These are phyloP conservation scores for Neoboletus brunneissimus DNA, from an alignment of 768 basidiomycete species.

Conservation along the genomic window DNA sequence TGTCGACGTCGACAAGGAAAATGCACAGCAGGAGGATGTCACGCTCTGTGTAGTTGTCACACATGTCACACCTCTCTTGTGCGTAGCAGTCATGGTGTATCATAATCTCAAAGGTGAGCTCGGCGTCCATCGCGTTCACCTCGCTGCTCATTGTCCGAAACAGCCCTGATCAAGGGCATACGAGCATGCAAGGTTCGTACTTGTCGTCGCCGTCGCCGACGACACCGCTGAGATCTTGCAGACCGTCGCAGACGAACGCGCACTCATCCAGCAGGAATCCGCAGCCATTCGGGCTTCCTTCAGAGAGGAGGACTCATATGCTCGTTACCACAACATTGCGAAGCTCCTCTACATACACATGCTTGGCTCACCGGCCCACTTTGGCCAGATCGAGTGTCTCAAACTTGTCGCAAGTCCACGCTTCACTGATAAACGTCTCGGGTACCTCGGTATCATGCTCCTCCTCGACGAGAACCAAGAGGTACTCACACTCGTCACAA, in stretches of 20 bases:
- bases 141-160: constrained; percentile 20
- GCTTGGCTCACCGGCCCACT: constrained; percentile 98
- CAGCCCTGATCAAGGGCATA: constrained; percentile 97
- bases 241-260: constrained; percentile 98
- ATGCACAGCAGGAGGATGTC: constrained; percentile 8
- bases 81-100: constrained; percentile 56
- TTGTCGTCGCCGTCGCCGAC: constrained; percentile 14
- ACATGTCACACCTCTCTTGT: constrained; percentile 21
- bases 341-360: constrained; percentile 99
- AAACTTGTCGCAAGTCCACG: constrained; percentile 93
- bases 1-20: constrained; percentile 20
- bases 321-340: constrained; percentile 95
- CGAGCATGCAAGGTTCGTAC: constrained; percentile 85
- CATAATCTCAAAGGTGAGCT: constrained; percentile 80
- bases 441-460: constrained; percentile 97
- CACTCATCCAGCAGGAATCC: constrained; percentile 94
- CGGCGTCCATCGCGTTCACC: not conserved
- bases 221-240: constrained; percentile 34
- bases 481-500: constrained; percentile 94
- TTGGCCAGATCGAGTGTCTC: constrained; percentile 97
- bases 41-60: constrained; percentile 22
- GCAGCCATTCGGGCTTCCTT: constrained; percentile 96
- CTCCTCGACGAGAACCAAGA: constrained; percentile 97
- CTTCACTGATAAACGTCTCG: constrained; percentile 94
- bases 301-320: constrained; percentile 93